Evolutionary conservation across 1,284 basidiomycete species (phyloP), one percentile per base, ranked within the genome.

Genomic region (Trichosporon inkin): DNA sequence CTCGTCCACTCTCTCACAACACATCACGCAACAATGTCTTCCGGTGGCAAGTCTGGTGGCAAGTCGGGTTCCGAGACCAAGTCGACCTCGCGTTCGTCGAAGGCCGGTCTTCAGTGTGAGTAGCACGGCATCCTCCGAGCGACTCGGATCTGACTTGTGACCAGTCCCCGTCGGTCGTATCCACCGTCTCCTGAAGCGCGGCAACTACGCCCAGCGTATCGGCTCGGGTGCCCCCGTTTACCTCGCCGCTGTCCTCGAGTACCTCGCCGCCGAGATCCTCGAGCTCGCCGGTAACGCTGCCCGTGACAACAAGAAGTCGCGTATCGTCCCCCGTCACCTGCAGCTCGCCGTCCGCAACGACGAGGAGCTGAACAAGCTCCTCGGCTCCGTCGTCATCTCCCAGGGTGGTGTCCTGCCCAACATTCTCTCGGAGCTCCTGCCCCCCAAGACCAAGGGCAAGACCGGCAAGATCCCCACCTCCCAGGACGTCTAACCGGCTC

Each of bases 281-380:
- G 90, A 93, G 80, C 82, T 92, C 56, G 89, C 90, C 53, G 90
- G 90, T 58, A 90, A 90, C 80, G 89, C 88, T 52, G 77, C 80
- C 67, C 78, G 79, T 67, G 79, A 81, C 78, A 78, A 79, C 73
- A 76, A 78, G 73, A 83, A 92, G 83, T 88, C 89, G 74, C 90
- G 90, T 86, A 92, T 93, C 74, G 88, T 91, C n/a, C 91, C 91
- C 60, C 86, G 91, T 75, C 90, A 93, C 79, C 78, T 93, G 60
- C 90, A 92, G 77, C 87, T 93, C 63, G 91, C 90, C 67, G 91
- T 94, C 78, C 84, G 90, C 67, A 90, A 90, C 78, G 89, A 90
- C 63, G 88, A 90, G 71, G 88, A 90, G 85, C 69, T 79, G 60
- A 74, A 67, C 70, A 70, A 68, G 63, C 66, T 72, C 61, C 62